A percentile compares a stretch with the other conserved stretches of the same genome.
Conservation (phyloP, 2,329 filamentous ascomycete species). For the Ophioceras dolichostomum region DNA sequence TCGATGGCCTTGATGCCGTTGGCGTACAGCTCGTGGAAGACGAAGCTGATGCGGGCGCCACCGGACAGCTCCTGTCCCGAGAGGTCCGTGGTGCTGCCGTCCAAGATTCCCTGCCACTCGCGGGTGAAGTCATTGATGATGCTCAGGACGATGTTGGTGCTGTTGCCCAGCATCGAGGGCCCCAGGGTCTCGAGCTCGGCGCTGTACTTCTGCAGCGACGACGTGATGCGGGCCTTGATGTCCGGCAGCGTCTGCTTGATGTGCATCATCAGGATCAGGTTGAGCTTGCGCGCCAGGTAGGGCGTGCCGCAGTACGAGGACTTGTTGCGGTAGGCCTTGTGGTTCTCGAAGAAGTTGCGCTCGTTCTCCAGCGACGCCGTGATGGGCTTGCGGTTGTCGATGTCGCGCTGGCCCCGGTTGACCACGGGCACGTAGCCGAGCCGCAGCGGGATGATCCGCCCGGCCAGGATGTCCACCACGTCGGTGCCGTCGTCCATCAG, state of each 20-base stretch:
- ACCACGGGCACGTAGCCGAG: slow-evolving; percentile 93
- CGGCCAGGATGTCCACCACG: slow-evolving; percentile 91
- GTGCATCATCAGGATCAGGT: slow-evolving; percentile 99
- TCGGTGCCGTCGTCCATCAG: slow-evolving; percentile 99
- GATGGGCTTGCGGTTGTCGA: slow-evolving; percentile 96
- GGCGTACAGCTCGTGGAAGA: slow-evolving; percentile 96
- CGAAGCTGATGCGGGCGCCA: slow-evolving; percentile 95
- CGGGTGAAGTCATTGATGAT: slow-evolving; percentile 99
- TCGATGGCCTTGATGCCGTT: slow-evolving; percentile 97
- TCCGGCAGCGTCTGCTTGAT: slow-evolving; percentile 99
- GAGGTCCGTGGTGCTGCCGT: slow-evolving; percentile 92
- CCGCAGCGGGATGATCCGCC: slow-evolving; percentile 88
- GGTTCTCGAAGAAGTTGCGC: slow-evolving; percentile 95
- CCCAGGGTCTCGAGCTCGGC: slow-evolving; percentile 72
- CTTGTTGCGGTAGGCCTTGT: slow-evolving; percentile 98
- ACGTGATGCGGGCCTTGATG: slow-evolving; percentile 94
- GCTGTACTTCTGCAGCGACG: slow-evolving; percentile 84
- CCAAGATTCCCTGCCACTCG: slow-evolving; percentile 90
- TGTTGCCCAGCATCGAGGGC: slow-evolving; percentile 92
- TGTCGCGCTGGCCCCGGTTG: slow-evolving; percentile 94
- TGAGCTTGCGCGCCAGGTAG: slow-evolving; percentile 91
- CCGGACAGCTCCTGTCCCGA: slow-evolving; percentile 91
- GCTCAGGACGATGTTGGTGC: slow-evolving; percentile 90
- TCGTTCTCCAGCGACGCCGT: slow-evolving; percentile 83
- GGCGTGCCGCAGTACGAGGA: slow-evolving; percentile 96